Percentiles rank a stretch among this genome's conserved stretches.
Evolutionary conservation across 192 early-diverging fungal genomes (phyloP).

Genomic region (Phycomyces nitens): DNA sequence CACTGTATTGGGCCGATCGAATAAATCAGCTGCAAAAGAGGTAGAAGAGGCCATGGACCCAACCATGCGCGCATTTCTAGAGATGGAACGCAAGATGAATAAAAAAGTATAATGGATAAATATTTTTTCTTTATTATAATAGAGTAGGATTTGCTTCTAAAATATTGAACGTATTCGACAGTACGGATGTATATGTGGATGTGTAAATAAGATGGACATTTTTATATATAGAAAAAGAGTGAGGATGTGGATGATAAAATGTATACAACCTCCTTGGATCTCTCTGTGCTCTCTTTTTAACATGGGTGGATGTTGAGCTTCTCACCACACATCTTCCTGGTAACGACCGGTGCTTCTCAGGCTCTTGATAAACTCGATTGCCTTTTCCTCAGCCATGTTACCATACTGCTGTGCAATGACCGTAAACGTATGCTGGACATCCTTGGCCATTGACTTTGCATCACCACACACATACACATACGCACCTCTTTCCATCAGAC

Average conservation of each 20-base stretch:
- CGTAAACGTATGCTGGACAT: conserved; percentile 74
- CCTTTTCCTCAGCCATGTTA: conserved; percentile 62
- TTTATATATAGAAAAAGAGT: too few species aligned
- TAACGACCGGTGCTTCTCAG: conserved; percentile 81
- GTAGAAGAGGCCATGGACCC: conserved; percentile 45
- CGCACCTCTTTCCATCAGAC: conserved; percentile 72
- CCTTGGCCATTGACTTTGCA: conserved; percentile 97
- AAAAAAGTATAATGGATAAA: neutral
- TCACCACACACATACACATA: conserved; percentile 95
- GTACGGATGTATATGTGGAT: neutral
- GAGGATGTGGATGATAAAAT: neutral
- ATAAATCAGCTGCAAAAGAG: neutral
- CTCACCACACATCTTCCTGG: conserved; percentile 95
- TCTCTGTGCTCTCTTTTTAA: too few species aligned
- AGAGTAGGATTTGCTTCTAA: neutral
- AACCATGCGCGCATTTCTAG: conserved; percentile 51
- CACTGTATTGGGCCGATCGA: neutral
- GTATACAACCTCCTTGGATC: too few species aligned
- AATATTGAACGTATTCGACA: neutral
- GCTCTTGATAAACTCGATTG: conserved; percentile 80
- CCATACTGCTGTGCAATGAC: conserved; percentile 69
- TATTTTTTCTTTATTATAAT: conserved; percentile 4
- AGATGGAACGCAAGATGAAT: conserved; percentile 43
- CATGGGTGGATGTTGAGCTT: too few species aligned
- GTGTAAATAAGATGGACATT: too few species aligned